A percentile compares a stretch with the other conserved stretches of the same genome.
Evolutionary conservation across 1,139 yeast genomes (phyloP).

Genomic region (Saccharomyces hybrid): DNA sequence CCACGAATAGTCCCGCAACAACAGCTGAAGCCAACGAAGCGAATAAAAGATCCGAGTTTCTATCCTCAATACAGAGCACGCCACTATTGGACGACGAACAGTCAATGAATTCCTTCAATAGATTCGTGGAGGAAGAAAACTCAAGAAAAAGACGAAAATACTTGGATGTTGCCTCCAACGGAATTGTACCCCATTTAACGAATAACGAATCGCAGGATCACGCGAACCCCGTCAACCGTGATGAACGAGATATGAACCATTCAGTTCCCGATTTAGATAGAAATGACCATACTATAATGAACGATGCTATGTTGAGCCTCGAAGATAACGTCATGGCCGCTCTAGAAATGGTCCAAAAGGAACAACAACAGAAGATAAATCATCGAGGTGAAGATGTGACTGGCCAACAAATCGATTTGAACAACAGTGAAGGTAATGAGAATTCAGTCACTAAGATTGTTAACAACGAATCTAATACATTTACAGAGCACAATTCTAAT

Average conservation of each 20-base stretch:
- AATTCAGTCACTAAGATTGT: background rate
- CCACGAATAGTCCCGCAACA: background rate
- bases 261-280: constrained; percentile 30
- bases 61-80: constrained; percentile 6
- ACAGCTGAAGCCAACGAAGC: background rate
- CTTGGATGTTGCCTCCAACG: constrained; percentile 16
- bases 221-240: background rate
- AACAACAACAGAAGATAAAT: constrained; percentile 8
- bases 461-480: background rate
- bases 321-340: constrained; percentile 55
- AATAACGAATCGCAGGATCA: constrained; percentile 1
- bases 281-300: constrained; percentile 26
- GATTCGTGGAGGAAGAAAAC: constrained; percentile 21
- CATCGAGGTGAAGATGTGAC: constrained; percentile 4
- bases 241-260: constrained; percentile 3
- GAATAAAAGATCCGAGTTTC: background rate
- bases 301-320: constrained; percentile 30
- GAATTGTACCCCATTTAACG: constrained; percentile 2
- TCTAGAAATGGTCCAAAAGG: constrained; percentile 52
- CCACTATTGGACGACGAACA: constrained; percentile 8
- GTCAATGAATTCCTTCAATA: constrained; percentile 23
- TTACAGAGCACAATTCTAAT: constrained; percentile 1
- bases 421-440: background rate
- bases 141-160: constrained; percentile 15
- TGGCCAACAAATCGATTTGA: background rate